Evolutionary conservation across 176 grass and related monocot genomes (phyloP).

Genomic region (Phragmites australis): DNA sequence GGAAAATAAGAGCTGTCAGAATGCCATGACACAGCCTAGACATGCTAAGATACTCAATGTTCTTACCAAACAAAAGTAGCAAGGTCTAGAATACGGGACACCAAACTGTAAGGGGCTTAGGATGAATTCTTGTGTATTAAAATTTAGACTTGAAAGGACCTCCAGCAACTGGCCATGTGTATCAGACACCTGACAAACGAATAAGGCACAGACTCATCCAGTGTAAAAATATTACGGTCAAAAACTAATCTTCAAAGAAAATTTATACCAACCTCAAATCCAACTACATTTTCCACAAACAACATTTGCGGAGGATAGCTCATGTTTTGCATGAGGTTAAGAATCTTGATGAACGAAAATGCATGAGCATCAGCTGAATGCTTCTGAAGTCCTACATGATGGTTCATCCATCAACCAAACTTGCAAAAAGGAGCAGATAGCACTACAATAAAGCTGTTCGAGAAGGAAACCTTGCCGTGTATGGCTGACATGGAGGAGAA

Average conservation of each 20-base stretch:
- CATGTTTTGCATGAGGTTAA: constrained; percentile 81
- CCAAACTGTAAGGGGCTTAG: constrained; percentile 91
- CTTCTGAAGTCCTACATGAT: constrained; percentile 78
- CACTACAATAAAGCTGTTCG: neutral
- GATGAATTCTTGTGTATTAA: constrained; percentile 87
- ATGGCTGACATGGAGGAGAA: constrained; percentile 98
- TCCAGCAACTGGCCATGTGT: constrained; percentile 75
- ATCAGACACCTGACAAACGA: constrained; percentile 71
- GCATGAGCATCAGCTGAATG: constrained; percentile 94
- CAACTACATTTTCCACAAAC: constrained; percentile 95
- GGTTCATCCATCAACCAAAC: constrained; percentile 40
- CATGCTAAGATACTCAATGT: constrained; percentile 21
- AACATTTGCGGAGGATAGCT: constrained; percentile 70
- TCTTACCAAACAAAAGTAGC: constrained; percentile 93
- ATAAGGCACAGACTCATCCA: neutral
- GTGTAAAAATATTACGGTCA: neutral
- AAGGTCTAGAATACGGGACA: constrained; percentile 96
- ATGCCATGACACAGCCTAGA: neutral
- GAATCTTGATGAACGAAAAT: constrained; percentile 93
- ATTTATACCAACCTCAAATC: constrained; percentile 82
- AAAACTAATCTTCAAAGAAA: constrained; percentile 12
- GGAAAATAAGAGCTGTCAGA: neutral
- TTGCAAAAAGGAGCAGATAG: neutral
- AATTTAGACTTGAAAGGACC: constrained; percentile 73
- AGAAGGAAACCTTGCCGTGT: constrained; percentile 76